Base-by-base conservation (phyloP, 2,329 filamentous ascomycete species). In the Rhexocercosporidium sp. region DNA sequence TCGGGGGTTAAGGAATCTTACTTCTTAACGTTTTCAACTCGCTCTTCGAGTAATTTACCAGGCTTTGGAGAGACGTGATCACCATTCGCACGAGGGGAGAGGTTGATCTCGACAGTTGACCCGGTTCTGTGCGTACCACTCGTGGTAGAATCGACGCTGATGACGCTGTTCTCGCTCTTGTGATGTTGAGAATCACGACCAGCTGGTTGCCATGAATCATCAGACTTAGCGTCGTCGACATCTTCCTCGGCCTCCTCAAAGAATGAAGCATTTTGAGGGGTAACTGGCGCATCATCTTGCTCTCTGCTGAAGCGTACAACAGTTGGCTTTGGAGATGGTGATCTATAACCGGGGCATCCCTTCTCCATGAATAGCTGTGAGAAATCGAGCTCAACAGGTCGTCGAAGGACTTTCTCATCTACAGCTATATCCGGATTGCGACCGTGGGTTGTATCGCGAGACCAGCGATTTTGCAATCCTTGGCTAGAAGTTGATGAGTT, bases 11-110 rank as follows among this genome's bases (percentile, higher is more conserved):
- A 9, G 16, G 16, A 34, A 29, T 53, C 70, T 67, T 73, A 76
- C 75, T 66, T 73, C 67, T 68, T 69, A 31, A 71, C 69, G 57
- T 63, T 72, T 22, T 72, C 74, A 37, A 74, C 67, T 47, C 75
- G 70, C 44, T 75, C 71, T 34, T 65, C 68, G 54, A 74, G 72
- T 16, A 54, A 67, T 44, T 65, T 64, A 54, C 37, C 57, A 47
- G 27, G 18, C 29, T 67, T 71, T 66, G 67, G 66, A 39, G 69
- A 69, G 11, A 56, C 34, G 22, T n/a, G 54, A 41, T 27, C 34
- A 9, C 64, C 47, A 56, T 71, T 71, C 27, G 41, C 59, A 37
- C 60, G 63, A 29, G 71, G 64, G 20, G 68, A 68, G 16, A 72
- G 56, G 22, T 65, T 59, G 59, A 73, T 67, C 20, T 73, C 71